Base-by-base conservation (phyloP, 176 grass and related monocot species). In the Triticum turgidum region DNA sequence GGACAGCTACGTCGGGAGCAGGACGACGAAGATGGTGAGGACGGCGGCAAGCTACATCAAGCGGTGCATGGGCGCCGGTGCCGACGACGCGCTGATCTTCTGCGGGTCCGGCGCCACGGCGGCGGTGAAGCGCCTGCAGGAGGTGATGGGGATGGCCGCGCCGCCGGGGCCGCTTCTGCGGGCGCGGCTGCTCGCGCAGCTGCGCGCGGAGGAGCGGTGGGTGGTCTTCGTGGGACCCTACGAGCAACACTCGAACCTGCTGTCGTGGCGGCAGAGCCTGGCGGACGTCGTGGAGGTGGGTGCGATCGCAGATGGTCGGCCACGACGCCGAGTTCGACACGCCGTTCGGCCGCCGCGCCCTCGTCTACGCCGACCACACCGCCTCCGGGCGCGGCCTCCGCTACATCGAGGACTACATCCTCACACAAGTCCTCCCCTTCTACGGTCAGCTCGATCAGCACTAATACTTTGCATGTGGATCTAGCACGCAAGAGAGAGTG, bases 161-260 rank as follows among this genome's bases (percentile, higher is more conserved):
- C 80, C 95, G 32, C 69, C 86, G 9, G 78, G 41, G 10, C 67
- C 74, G 35, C 61, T 87, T 20, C 64, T 89, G 29, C 70, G 77
- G 33, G 80, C 25, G n/a, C 35, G 62, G 7, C 47, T 80, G 32
- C 61, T 69, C 2, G 4, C 59, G 17, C 39, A 51, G 58, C 85
- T 97, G 13, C 75, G 67, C 8, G n/a, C 77, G 0, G 84, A 88
- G 73, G 91, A 97, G 85, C 80, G 89, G 13, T 97, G 92, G 95
- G 95, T 97, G 2, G 89, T 95, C 15, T 93, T 97, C 71, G 78
- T 92, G 6, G 95, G 95, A 5, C 91, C 92, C 9, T 93, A 91
- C 62, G 95, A 97, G 79, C 95, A 97, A 87, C 95, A 97, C 70
- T 97, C 95, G 30, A 97, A 97, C 89, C 89, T 98, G 69, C 89